Evolutionary conservation across 164 flowering plant species (phyloP).

Genomic region (Vitis labrusca): DNA sequence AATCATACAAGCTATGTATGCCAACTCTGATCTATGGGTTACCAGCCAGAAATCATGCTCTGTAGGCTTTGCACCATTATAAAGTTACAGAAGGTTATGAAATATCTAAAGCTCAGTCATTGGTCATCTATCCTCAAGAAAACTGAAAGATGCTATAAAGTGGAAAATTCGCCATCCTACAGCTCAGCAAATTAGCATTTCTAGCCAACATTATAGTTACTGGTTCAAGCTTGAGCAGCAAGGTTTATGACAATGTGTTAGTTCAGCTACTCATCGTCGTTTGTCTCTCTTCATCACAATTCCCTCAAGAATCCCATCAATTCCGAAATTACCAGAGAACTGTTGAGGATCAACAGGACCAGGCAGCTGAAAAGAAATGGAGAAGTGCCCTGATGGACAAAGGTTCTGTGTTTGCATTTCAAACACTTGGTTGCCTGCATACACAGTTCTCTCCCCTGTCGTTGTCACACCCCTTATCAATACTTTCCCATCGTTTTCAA

Average conservation of each 20-base stretch:
- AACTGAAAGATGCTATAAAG: no score
- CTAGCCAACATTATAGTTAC: background rate
- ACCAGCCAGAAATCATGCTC: no score
- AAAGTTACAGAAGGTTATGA: no score
- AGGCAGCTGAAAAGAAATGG: slow-evolving; percentile 66
- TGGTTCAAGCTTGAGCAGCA: background rate
- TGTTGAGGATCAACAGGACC: slow-evolving; percentile 64
- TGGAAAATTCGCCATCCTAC: no score
- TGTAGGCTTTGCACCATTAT: no score
- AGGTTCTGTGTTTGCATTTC: slow-evolving; percentile 62
- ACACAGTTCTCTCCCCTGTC: slow-evolving; percentile 55
- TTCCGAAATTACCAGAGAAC: slow-evolving; percentile 52
- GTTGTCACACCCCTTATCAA: slow-evolving; percentile 55
- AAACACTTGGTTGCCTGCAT: slow-evolving; percentile 36
- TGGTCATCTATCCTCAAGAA: no score
- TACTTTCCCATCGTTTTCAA: slow-evolving; percentile 57
- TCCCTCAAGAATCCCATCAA: slow-evolving; percentile 74
- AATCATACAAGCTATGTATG: no score
- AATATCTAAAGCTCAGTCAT: no score
- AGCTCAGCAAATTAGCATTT: background rate
- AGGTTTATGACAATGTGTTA: background rate
- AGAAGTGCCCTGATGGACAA: slow-evolving; percentile 63
- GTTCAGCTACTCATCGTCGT: background rate
- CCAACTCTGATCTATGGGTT: no score
- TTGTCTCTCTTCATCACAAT: slow-evolving; percentile 41